A percentile compares a stretch with the other conserved stretches of the same genome.
Conservation (phyloP, 1,284 basidiomycete species). For the Sporisorium sorghi region DNA sequence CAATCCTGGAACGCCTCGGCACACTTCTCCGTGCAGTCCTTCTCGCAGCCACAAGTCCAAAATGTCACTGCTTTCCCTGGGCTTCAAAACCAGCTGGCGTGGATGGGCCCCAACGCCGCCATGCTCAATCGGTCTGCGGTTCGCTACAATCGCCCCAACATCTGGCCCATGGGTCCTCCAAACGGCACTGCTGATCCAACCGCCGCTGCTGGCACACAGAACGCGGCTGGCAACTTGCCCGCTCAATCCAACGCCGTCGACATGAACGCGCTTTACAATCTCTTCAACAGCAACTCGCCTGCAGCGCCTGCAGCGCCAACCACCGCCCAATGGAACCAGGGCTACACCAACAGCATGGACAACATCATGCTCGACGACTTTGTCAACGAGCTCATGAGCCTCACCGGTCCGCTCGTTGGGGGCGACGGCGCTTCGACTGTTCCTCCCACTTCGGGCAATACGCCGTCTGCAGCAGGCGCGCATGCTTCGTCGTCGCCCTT, state of each 20-base stretch:
- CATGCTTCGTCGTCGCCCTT: slow-evolving; percentile 19
- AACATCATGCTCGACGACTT: slow-evolving; percentile 57
- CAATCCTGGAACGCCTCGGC: slow-evolving; percentile 26
- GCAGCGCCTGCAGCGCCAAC: slow-evolving; percentile 6
- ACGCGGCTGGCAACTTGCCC: slow-evolving; percentile 9
- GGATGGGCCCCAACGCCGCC: slow-evolving; percentile 30
- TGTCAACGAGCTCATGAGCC: slow-evolving; percentile 52
- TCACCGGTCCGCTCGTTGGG: slow-evolving; percentile 41
- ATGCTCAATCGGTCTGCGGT: slow-evolving; percentile 26
- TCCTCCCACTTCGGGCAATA: slow-evolving; percentile 21
- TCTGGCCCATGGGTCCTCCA: slow-evolving; percentile 31
- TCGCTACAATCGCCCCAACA: slow-evolving; percentile 43
- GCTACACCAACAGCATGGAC: slow-evolving; percentile 42
- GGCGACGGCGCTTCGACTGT: slow-evolving; percentile 14
- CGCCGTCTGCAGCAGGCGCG: slow-evolving; percentile 17
- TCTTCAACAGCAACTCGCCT: slow-evolving; percentile 23
- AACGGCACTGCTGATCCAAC: slow-evolving; percentile 6
- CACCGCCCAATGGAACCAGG: slow-evolving; percentile 26
- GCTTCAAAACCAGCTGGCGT: slow-evolving; percentile 39
- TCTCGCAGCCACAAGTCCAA: slow-evolving; percentile 17
- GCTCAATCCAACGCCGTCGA: slow-evolving; percentile 23
- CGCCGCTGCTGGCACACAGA: slow-evolving; percentile 4
- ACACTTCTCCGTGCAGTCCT: slow-evolving; percentile 32
- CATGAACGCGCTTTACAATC: slow-evolving; percentile 26
- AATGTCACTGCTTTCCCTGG: slow-evolving; percentile 12